Conservation (phyloP, 2,329 filamentous ascomycete genomes). For the Alternaria dauci region DNA sequence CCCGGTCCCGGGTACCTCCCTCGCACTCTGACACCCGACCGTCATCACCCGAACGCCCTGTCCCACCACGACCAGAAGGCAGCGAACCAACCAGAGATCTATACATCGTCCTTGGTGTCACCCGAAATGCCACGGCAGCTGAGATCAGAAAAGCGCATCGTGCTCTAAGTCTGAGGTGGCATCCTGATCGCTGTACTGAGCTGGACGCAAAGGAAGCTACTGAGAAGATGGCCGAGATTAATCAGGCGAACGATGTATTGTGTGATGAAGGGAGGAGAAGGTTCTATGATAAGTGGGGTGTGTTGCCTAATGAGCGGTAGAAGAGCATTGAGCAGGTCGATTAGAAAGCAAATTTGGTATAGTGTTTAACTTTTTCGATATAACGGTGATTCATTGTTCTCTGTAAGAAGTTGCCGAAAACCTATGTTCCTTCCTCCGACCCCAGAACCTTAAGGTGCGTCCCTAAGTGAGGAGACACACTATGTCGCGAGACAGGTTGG, state of each 20-base stretch:
- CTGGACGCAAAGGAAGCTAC: constrained; percentile 25
- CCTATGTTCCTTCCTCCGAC: no score
- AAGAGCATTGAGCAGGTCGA: neutral
- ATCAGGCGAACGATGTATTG: constrained; percentile 31
- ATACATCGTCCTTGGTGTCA: constrained; percentile 82
- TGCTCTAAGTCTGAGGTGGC: constrained; percentile 90
- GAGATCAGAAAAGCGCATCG: constrained; percentile 99
- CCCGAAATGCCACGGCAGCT: constrained; percentile 73
- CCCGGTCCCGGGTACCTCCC: neutral
- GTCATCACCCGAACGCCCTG: neutral
- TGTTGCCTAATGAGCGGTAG: neutral
- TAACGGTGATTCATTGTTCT: no score
- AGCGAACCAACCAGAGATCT: constrained; percentile 63
- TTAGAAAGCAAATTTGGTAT: neutral
- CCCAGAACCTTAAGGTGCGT: neutral
- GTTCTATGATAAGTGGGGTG: constrained; percentile 29
- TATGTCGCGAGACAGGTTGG: constrained; percentile 5
- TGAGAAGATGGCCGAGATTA: constrained; percentile 34
- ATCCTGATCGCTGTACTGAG: constrained; percentile 70
- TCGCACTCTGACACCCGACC: neutral
- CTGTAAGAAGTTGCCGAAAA: neutral
- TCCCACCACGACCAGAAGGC: neutral
- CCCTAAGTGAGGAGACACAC: no score
- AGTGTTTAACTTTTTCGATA: neutral
- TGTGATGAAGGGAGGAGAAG: constrained; percentile 18